Evolutionary conservation across 495 filamentous ascomycete species (phyloP).

Genomic region (Neurospora tetraspora): DNA sequence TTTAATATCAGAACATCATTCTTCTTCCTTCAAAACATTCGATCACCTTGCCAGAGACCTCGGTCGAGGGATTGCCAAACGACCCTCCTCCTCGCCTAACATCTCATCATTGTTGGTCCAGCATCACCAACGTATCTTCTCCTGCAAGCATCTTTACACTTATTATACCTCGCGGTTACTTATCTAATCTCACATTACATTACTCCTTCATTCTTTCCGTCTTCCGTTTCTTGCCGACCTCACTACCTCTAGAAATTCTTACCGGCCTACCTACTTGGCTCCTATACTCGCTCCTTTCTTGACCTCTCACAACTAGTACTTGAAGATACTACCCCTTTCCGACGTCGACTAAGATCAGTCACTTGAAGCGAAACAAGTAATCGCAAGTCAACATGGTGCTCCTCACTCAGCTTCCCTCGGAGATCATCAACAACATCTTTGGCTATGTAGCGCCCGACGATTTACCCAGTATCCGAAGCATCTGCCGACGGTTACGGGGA

Average conservation of each 20-base stretch:
- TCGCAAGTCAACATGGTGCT: slow-evolving; percentile 13
- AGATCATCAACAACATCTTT: slow-evolving; percentile 49
- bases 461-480: slow-evolving; percentile 32
- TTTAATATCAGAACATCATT: background rate
- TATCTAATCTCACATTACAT: background rate
- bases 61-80: background rate
- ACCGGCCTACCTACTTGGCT: background rate
- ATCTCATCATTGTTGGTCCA: background rate
- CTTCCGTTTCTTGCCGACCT: background rate
- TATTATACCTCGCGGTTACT: background rate
- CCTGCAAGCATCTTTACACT: background rate
- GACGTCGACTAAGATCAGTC: background rate
- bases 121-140: background rate
- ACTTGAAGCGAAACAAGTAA: background rate
- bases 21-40: background rate
- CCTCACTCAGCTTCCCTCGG: slow-evolving; percentile 40
- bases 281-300: background rate
- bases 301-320: background rate
- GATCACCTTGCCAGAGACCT: background rate
- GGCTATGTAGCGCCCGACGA: slow-evolving; percentile 42
- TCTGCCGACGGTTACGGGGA: slow-evolving; percentile 37
- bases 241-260: background rate
- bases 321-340: background rate
- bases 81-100: background rate
- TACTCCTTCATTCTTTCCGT: background rate